Percentiles rank a stretch among this genome's conserved stretches.
Evolutionary conservation across 139 green algal species (phyloP).

Genomic region (Chlorokybus atmophyticus): DNA sequence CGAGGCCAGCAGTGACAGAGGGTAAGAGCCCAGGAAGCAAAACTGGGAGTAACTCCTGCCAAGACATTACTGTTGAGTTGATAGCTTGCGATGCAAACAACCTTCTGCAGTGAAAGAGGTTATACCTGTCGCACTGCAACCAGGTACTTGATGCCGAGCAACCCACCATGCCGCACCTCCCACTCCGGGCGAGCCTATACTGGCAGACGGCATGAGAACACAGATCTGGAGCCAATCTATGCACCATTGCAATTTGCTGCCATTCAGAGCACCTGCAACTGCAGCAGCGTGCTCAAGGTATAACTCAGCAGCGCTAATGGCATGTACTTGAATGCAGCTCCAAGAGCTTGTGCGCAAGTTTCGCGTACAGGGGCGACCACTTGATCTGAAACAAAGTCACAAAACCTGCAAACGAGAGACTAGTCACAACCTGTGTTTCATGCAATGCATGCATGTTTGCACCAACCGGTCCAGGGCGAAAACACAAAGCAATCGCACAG

Average conservation of each 20-base stretch:
- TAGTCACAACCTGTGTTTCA: no score
- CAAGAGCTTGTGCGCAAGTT: slow-evolving; percentile 84
- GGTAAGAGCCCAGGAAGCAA: slow-evolving; percentile 51
- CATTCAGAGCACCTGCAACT: not conserved
- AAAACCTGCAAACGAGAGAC: slow-evolving; percentile 58
- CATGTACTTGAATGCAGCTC: no score
- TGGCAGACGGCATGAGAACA: not conserved
- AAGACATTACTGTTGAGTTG: no score
- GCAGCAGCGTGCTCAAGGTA: not conserved
- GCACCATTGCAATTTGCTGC: no score
- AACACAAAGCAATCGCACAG: slow-evolving; percentile 69
- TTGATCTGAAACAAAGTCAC: slow-evolving; percentile 84
- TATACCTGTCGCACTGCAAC: slow-evolving; percentile 47
- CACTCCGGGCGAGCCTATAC: slow-evolving; percentile 21
- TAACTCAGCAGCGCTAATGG: not conserved
- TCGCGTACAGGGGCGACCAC: slow-evolving; percentile 83
- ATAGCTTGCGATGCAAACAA: no score
- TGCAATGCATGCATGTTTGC: slow-evolving; percentile 2
- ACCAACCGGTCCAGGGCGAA: slow-evolving; percentile 71
- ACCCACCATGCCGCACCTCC: slow-evolving; percentile 52
- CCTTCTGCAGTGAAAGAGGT: no score
- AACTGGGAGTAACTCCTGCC: slow-evolving; percentile 9
- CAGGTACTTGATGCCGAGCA: slow-evolving; percentile 85
- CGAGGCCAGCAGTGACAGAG: slow-evolving; percentile 39
- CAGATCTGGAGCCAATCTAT: no score